Base-by-base conservation (phyloP, 2,329 filamentous ascomycete species). In the Corniculantispora saksenae region DNA sequence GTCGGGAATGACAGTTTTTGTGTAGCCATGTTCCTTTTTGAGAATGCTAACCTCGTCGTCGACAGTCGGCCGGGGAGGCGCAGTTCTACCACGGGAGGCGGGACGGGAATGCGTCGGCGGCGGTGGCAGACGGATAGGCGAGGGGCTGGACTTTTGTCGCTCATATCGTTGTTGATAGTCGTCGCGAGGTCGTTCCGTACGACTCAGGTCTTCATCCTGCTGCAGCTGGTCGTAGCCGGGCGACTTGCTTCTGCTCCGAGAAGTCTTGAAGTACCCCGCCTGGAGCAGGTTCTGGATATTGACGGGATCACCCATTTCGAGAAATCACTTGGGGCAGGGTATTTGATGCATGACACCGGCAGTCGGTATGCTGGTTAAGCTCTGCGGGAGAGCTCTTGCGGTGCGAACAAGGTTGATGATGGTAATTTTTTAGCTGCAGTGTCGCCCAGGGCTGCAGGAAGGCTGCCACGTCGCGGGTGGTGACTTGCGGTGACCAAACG, bases 1-100 rank as follows among this genome's bases (percentile, higher is more conserved):
- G 64, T 79, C 81, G 19, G 54, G 43, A 13, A 66, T 69, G 45
- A 75, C 66, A 43, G 75, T 69, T 40, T 72, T 69, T 13, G 61
- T 59, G 32, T 77, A 76, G 29, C 81, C 80, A 70, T 85, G 77
- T 72, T 93, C 91, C 73, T 83, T 86, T 7, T 84, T 84, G 45
- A 92, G 76, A 9, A 90, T 86, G 17, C 80, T 82, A 19, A 74
- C 78, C 74, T 92, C 91, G 72, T 93, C 90, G 74, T 94, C 91
- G 56, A 90, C 89, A 43, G 77, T 87, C 4, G 90, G 89, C 21
- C 82, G 81, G 1, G 89, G 90, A 7, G 89, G 88, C 72, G 35
- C 21, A 32, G 61, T 23, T 12, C 27, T 38, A 54, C 54, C 21
- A 32, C 47, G 53, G 6, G 54, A 51, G 12, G 29, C 17, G 43